phyloP scores from a whole-genome alignment of 2,329 filamentous ascomycete species.

The Sarocladium brachiariae region DNA sequence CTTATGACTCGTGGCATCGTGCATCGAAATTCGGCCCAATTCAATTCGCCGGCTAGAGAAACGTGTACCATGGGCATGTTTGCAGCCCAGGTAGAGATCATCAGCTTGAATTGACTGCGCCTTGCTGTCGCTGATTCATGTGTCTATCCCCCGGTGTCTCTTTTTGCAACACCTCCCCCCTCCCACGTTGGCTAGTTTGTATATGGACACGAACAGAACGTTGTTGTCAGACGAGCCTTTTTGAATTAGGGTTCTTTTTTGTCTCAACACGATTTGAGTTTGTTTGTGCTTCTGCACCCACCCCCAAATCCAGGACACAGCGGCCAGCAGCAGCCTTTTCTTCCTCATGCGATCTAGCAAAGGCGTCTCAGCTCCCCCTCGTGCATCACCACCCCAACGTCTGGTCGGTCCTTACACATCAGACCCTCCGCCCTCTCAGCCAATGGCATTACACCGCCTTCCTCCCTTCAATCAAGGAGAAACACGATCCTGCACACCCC shows the following conservation, averaged over 20 bases:
- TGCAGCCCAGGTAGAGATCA: too few relatives aligned
- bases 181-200: too few relatives aligned
- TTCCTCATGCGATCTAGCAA: background rate
- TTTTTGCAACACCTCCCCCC: background rate
- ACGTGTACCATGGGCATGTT: background rate
- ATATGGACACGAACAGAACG: too few relatives aligned
- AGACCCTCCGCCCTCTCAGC: background rate
- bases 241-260: too few relatives aligned
- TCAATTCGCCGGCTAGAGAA: background rate
- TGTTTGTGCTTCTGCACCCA: too few relatives aligned
- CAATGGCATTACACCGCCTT: slow-evolving; percentile 5
- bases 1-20: background rate
- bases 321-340: background rate
- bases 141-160: background rate
- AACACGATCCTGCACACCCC: too few relatives aligned
- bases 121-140: background rate
- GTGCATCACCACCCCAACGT: background rate
- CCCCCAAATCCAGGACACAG: too few relatives aligned
- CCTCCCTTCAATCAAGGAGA: too few relatives aligned
- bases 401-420: background rate
- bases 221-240: too few relatives aligned
- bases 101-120: too few relatives aligned
- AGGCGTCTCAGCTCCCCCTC: background rate
- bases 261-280: too few relatives aligned
- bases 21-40: background rate